Base-by-base conservation (phyloP, 1,284 basidiomycete species). In the Neolentinus lepideus region DNA sequence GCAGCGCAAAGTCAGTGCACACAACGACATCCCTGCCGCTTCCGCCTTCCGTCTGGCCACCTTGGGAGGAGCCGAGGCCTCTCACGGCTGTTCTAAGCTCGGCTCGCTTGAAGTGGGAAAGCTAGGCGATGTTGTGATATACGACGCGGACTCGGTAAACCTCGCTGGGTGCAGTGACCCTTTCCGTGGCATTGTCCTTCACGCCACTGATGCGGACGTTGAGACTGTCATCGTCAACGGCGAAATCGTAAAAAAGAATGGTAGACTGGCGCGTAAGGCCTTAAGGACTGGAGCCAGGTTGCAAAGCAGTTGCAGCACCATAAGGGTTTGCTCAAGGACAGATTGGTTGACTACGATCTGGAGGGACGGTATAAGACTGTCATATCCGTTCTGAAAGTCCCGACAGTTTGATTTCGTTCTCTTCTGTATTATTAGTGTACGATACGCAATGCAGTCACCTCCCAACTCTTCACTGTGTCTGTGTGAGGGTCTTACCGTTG, bases 1-100 rank as follows among this genome's bases (percentile, higher is more conserved):
- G 53, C 61, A 43, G 62, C 60, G 54, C 50, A 53, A 51, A 55
- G 51, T 24, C 14, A 16, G 35, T 2, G 25, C 58, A 50, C 58
- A 66, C 54, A 68, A 66, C 58, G 64, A 64, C 55, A 62, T 62
- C 53, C 63, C 54, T 46, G 61, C 62, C 25, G 62, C 56, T 9
- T 67, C 69, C 51, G 69, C 63, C 6, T 69, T 71, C 61, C 63
- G 68, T 10, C 62, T 71, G 11, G 69, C 61, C 3, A 70, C 69
- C 2, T 59, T 69, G 19, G 67, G 67, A 22, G 69, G 69, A 19
- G 69, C 68, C 22, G 66, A 67, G 24, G 24, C 43, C 4, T 4
- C 43, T 4, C 16, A 46, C 24, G 43, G 4, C 43, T 4, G 6
- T 21, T 21, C 16, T 25, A 10, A 46, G 43, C 6, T 46, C 4